phyloP scores from a whole-genome alignment of 129 eudicot species.

The Artemisia argyi region DNA sequence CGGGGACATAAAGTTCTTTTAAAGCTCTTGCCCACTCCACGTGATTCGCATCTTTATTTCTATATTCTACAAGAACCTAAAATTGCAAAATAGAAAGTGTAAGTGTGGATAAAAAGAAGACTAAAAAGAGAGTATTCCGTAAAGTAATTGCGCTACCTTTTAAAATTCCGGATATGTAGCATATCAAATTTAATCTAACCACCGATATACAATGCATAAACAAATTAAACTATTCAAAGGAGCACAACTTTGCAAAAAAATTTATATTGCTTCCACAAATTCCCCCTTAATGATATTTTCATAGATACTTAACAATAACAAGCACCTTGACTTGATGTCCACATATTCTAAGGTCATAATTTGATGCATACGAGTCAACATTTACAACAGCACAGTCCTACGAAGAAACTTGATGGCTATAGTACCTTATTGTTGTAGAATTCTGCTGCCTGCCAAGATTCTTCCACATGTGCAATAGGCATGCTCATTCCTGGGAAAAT shows the following conservation, averaged over 20 bases:
- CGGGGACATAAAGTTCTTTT: conserved; percentile 84
- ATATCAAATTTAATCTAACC: no score
- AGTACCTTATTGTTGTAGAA: conserved; percentile 90
- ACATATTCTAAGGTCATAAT: background rate
- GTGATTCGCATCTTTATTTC: conserved; percentile 80
- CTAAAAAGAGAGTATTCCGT: background rate
- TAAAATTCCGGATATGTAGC: no score
- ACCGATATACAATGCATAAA: background rate
- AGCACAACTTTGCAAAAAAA: background rate
- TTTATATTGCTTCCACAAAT: background rate
- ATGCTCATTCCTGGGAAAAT: conserved; percentile 81
- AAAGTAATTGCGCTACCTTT: background rate
- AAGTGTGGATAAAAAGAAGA: conserved; percentile 1
- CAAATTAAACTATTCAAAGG: conserved; percentile 5
- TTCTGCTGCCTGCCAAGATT: conserved; percentile 98
- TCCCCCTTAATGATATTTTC: background rate
- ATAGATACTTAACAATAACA: background rate
- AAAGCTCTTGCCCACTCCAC: conserved; percentile 98
- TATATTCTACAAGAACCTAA: conserved; percentile 84
- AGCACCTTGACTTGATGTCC: background rate
- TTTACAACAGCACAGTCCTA: background rate
- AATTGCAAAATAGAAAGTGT: background rate
- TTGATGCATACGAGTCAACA: background rate
- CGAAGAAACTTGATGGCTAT: background rate
- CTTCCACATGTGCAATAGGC: conserved; percentile 97